A percentile compares a stretch with the other conserved stretches of the same genome.
Evolutionary conservation across 2,329 filamentous ascomycete genomes (phyloP).

Genomic region (Penicillium griseofulvum): DNA sequence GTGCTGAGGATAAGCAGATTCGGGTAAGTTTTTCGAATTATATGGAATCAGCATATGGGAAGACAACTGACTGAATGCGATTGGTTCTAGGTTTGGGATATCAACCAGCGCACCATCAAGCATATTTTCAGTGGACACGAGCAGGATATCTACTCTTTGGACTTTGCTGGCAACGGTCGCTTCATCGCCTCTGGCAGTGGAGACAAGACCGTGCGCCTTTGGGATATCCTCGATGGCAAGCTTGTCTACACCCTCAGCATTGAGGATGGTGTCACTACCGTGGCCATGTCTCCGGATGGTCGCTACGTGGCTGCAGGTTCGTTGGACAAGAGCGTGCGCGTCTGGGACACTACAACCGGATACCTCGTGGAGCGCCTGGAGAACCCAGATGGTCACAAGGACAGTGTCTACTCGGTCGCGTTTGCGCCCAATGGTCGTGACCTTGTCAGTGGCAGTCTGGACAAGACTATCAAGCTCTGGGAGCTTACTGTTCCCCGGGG

Average conservation of each 20-base stretch:
- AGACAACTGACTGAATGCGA: slow-evolving; percentile 9
- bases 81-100: slow-evolving; percentile 80
- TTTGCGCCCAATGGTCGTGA: slow-evolving; percentile 93
- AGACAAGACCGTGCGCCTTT: slow-evolving; percentile 89
- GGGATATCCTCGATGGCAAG: slow-evolving; percentile 85
- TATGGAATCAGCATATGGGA: background rate
- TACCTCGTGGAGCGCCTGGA: slow-evolving; percentile 89
- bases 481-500: slow-evolving; percentile 73
- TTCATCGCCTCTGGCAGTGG: slow-evolving; percentile 95
- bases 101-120: slow-evolving; percentile 75
- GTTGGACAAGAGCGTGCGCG: slow-evolving; percentile 93
- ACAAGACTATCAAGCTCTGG: slow-evolving; percentile 99
- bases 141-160: slow-evolving; percentile 95
- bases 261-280: slow-evolving; percentile 95
- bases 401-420: slow-evolving; percentile 93
- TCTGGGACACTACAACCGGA: slow-evolving; percentile 88
- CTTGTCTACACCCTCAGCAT: slow-evolving; percentile 85
- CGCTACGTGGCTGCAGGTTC: slow-evolving; percentile 93
- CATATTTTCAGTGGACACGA: slow-evolving; percentile 96
- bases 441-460: slow-evolving; percentile 88
- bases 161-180: slow-evolving; percentile 89
- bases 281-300: slow-evolving; percentile 93
- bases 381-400: slow-evolving; percentile 90
- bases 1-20: slow-evolving; percentile 96
- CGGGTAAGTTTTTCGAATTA: slow-evolving; percentile 58